A percentile compares a stretch with the other conserved stretches of the same genome.
Conservation (phyloP, 129 eudicot genomes). For the Tagetes erecta region DNA sequence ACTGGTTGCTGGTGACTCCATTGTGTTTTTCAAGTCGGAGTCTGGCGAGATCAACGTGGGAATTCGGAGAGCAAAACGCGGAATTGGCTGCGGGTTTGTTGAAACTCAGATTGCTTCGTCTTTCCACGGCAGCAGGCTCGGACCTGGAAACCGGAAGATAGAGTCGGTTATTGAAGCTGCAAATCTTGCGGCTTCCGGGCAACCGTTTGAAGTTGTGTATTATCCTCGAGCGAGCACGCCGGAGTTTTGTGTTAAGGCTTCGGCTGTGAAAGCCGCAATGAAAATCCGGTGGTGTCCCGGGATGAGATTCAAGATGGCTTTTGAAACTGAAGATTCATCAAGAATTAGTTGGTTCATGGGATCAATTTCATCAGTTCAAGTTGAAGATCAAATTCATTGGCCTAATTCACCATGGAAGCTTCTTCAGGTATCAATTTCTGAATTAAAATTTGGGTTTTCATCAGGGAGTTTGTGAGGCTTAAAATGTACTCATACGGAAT, state of each 20-base stretch:
- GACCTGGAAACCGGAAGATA: no score
- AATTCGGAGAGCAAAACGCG: constrained; percentile 67
- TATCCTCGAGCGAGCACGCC: constrained; percentile 88
- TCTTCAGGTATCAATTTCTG: constrained; percentile 55
- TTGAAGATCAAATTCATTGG: constrained; percentile 71
- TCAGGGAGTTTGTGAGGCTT: no score
- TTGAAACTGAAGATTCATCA: constrained; percentile 89
- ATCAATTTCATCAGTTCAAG: constrained; percentile 70
- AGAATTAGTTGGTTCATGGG: constrained; percentile 98
- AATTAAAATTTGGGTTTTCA: no score
- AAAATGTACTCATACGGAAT: no score
- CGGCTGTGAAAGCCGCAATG: constrained; percentile 65
- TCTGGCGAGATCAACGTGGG: constrained; percentile 80
- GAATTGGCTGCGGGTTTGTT: constrained; percentile 52
- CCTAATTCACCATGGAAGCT: constrained; percentile 95
- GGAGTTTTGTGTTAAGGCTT: constrained; percentile 78
- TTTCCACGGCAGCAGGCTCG: constrained; percentile 37
- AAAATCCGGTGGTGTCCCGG: constrained; percentile 76
- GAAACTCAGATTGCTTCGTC: constrained; percentile 1
- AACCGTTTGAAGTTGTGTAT: constrained; percentile 70
- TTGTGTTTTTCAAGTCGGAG: constrained; percentile 72
- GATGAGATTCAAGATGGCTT: constrained; percentile 94
- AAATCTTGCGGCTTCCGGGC: constrained; percentile 55
- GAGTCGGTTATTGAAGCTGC: constrained; percentile 67
- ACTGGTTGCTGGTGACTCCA: constrained; percentile 84